Base-by-base conservation (phyloP, 768 basidiomycete genomes). In the Multifurca ochricompacta region DNA sequence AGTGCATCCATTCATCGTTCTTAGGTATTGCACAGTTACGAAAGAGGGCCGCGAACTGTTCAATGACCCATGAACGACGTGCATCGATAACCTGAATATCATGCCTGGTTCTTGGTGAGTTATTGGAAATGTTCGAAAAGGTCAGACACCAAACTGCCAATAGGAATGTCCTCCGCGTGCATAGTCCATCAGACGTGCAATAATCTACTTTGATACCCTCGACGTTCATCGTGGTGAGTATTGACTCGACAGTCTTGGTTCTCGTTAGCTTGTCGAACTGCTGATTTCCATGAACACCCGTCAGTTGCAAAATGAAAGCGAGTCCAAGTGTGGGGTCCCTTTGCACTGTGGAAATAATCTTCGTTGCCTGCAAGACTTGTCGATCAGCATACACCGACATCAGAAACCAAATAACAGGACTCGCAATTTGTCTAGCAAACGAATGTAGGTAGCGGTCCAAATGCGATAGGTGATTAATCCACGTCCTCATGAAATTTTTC, bases 391-490 rank as follows among this genome's bases (percentile, higher is more conserved):
- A 19, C 32, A 49, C 13, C 19, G 41, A 23, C 45, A 53, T 39
- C 9, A 30, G 36, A 42, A 25, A 25, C 25, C 46, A 35, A 48
- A 39, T 52, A 48, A 23, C 45, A 27, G 36, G 42, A 68, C 84
- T 40, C 62, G 88, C 95, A 65, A 91, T 83, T 67, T 89, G 82
- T 54, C 78, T 78, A 2, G 95, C 91, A 16, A 86, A 84, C 69
- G 91, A 93, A 72, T 95, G 89, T 42, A 98, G 71, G 66, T 92
- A 87, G 47, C 92, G 80, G 68, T 97, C 94, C 41, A 77, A 77
- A 50, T 89, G 84, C 0, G 91, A 87, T 19, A 99, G 76, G 68
- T 98, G 93, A 66, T 95, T 95, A 56, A 95, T 94, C 91, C 94
- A 95, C 34, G 86, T 85, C 34, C 92, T 84, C 87, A 97, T 93